phyloP scores from a whole-genome alignment of 2,329 filamentous ascomycete genomes.

The Fonsecaea erecta region DNA sequence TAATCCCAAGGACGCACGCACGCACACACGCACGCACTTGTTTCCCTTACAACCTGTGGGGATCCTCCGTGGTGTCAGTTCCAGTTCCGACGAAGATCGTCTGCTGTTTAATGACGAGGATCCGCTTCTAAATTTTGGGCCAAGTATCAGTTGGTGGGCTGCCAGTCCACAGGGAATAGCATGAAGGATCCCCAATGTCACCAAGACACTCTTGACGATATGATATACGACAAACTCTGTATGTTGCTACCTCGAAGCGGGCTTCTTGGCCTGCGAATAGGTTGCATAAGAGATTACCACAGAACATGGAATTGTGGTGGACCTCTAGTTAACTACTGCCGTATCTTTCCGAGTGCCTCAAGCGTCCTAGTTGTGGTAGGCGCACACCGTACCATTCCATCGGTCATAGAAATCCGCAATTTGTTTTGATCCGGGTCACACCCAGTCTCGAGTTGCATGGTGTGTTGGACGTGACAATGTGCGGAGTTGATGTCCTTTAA shows the following conservation, averaged over 20 bases:
- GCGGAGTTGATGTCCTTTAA: no score
- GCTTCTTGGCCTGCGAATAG: neutral
- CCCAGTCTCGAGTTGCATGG: neutral
- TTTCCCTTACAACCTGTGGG: neutral
- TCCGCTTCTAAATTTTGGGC: neutral
- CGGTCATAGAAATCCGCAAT: neutral
- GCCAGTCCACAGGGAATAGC: neutral
- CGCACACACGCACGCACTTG: no score
- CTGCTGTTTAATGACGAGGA: neutral
- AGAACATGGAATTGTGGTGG: neutral
- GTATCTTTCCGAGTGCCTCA: neutral
- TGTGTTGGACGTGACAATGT: no score
- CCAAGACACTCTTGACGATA: neutral
- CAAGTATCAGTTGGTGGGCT: neutral
- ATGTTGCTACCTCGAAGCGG: neutral
- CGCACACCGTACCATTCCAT: neutral
- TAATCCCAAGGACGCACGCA: neutral
- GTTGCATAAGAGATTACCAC: neutral
- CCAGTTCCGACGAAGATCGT: neutral
- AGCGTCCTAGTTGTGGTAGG: neutral
- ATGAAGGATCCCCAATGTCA: neutral
- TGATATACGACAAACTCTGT: neutral
- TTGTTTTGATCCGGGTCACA: neutral
- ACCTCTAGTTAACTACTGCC: neutral
- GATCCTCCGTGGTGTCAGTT: neutral